phyloP scores from a whole-genome alignment of 2,329 filamentous ascomycete species.

The Chrysoporthe puriensis region DNA sequence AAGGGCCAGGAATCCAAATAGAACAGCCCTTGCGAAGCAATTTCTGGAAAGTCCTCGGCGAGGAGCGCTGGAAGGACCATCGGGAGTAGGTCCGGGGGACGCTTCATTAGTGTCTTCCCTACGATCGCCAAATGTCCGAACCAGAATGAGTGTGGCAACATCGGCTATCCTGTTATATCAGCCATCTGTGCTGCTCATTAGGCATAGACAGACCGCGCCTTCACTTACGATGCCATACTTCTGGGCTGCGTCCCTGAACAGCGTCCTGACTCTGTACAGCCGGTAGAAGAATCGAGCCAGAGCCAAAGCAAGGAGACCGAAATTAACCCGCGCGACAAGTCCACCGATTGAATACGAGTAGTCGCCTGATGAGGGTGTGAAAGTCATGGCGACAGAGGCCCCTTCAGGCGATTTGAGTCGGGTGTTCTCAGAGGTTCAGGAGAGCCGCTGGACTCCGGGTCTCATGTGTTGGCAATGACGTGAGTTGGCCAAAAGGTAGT shows the following conservation, averaged over 20 bases:
- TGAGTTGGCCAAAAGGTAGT: too few relatives aligned
- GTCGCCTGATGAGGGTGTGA: neutral
- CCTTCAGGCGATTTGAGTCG: neutral
- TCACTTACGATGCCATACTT: conserved; percentile 37
- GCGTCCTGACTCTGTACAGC: conserved; percentile 35
- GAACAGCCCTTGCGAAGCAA: conserved; percentile 36
- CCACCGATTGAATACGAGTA: neutral
- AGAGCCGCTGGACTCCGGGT: neutral
- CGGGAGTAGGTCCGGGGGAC: conserved; percentile 36
- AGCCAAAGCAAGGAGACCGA: conserved; percentile 11
- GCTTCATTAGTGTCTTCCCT: conserved; percentile 34
- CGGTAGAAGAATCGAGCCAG: conserved; percentile 35
- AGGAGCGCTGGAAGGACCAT: conserved; percentile 34
- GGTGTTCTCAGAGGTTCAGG: neutral
- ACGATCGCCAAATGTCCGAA: conserved; percentile 38
- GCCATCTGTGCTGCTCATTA: neutral
- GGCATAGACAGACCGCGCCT: neutral
- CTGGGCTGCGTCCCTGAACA: conserved; percentile 33
- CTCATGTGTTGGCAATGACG: too few relatives aligned
- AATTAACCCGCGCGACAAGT: neutral
- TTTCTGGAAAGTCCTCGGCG: conserved; percentile 36
- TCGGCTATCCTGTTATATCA: conserved; percentile 32
- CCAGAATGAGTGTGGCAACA: conserved; percentile 40
- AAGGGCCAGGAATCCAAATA: conserved; percentile 47
- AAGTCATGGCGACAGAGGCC: neutral